These are phyloP conservation scores for Colletotrichum echinochloae DNA, from an alignment of 2,329 filamentous ascomycete genomes.

Conservation along the genomic window DNA sequence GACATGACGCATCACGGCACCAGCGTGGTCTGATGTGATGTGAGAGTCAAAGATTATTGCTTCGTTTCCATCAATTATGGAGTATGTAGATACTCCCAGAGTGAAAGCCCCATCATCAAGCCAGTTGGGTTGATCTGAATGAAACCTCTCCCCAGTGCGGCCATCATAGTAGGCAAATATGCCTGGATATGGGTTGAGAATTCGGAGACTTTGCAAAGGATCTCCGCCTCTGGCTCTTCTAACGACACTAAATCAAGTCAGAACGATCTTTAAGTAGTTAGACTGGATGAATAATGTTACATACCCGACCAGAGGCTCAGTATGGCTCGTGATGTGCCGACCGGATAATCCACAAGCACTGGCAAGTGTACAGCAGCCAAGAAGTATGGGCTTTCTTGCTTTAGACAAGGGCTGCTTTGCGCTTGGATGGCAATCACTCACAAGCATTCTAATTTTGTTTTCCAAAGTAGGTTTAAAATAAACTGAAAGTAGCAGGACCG, in stretches of 20 bases:
- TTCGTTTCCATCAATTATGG: constrained; percentile 37
- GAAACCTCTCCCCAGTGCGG: constrained; percentile 37
- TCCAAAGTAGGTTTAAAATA: no score
- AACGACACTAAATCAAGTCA: neutral
- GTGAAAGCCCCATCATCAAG: constrained; percentile 41
- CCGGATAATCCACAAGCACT: constrained; percentile 29
- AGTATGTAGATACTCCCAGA: constrained; percentile 37
- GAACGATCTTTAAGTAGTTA: neutral
- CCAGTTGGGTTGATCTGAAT: constrained; percentile 41
- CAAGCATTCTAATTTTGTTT: neutral
- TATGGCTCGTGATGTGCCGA: neutral
- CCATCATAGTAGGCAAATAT: constrained; percentile 41
- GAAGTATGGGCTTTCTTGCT: neutral
- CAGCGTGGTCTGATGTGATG: constrained; percentile 38
- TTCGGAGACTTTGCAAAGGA: constrained; percentile 31
- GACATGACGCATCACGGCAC: constrained; percentile 39
- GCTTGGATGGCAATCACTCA: neutral
- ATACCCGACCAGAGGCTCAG: neutral
- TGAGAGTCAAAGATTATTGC: constrained; percentile 40
- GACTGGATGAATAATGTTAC: neutral
- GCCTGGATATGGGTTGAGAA: constrained; percentile 34
- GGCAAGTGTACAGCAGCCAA: constrained; percentile 3
- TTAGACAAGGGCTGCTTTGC: neutral
- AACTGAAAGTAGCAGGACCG: neutral
- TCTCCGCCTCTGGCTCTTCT: constrained; percentile 26